These are phyloP conservation scores for Yamadazyma kitorensis DNA, from an alignment of 805 yeast species.

Conservation along the genomic window DNA sequence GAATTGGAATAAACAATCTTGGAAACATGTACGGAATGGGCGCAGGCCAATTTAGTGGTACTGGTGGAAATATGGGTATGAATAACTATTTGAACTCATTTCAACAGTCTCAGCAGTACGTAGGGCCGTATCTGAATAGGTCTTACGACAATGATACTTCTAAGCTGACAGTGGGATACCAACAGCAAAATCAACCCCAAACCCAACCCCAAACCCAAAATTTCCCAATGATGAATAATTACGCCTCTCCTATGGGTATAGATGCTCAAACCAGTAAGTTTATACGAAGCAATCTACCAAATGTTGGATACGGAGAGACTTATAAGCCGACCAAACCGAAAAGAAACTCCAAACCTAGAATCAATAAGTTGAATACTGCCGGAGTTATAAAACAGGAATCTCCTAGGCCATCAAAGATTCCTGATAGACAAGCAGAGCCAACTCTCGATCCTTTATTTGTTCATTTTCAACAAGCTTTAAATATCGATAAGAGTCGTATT, in stretches of 20 bases:
- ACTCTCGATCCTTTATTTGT: conserved; percentile 6
- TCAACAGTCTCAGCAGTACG: no score
- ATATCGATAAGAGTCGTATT: conserved; percentile 2
- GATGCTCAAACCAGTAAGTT: background rate
- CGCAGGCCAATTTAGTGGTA: no score
- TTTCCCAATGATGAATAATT: background rate
- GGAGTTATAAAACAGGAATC: background rate
- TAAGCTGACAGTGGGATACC: background rate
- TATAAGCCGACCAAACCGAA: conserved; percentile 38
- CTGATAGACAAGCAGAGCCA: conserved; percentile 7
- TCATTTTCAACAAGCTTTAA: conserved; percentile 6
- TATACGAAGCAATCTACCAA: background rate
- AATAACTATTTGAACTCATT: no score
- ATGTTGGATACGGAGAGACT: conserved; percentile 3
- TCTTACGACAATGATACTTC: conserved; percentile 2
- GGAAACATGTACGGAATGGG: no score
- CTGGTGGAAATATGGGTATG: no score
- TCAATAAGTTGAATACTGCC: conserved; percentile 27
- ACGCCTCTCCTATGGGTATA: background rate
- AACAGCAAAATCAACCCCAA: background rate
- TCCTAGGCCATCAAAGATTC: background rate
- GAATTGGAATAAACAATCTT: no score
- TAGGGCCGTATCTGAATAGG: conserved; percentile 9
- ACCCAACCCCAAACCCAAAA: background rate
- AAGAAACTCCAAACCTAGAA: conserved; percentile 34